phyloP scores from a whole-genome alignment of 371 early-diverging fungal genomes.

The Lichtheimia corymbifera region DNA sequence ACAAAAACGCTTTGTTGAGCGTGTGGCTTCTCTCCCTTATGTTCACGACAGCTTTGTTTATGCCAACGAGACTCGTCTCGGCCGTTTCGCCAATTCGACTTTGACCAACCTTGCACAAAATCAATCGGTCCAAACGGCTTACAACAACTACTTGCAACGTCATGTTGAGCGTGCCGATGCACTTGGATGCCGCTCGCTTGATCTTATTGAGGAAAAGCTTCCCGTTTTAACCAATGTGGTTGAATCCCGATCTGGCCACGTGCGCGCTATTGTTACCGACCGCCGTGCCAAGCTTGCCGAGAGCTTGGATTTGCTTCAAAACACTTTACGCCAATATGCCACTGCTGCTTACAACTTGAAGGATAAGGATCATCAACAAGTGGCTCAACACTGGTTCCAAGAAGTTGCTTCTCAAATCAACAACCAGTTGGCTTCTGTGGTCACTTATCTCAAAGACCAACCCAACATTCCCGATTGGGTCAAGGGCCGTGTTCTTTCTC shows the following conservation, averaged over 20 bases:
- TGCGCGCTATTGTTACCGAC: constrained; percentile 30
- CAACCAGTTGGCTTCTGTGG: constrained; percentile 26
- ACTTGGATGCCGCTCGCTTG: constrained; percentile 68
- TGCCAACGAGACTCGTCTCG: constrained; percentile 54
- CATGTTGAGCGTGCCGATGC: constrained; percentile 62
- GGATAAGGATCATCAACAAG: constrained; percentile 15
- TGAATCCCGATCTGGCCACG: constrained; percentile 36
- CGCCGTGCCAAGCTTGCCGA: constrained; percentile 42
- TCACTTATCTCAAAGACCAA: constrained; percentile 47
- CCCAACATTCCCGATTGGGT: constrained; percentile 50
- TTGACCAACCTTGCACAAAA: constrained; percentile 40
- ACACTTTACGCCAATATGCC: constrained; percentile 14
- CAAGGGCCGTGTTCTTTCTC: constrained; percentile 41
- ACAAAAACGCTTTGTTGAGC: constrained; percentile 36
- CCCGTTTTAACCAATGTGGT: constrained; percentile 66
- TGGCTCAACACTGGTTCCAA: constrained; percentile 17
- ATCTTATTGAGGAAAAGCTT: constrained; percentile 59
- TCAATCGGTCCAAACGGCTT: constrained; percentile 52
- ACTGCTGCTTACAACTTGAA: constrained; percentile 3
- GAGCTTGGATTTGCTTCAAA: constrained; percentile 22
- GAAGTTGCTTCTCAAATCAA: constrained; percentile 29
- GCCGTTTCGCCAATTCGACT: constrained; percentile 48
- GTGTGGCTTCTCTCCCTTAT: constrained; percentile 61
- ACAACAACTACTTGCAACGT: constrained; percentile 50
- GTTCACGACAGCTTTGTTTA: constrained; percentile 53